These are phyloP conservation scores for Podaxis sp. DNA, from an alignment of 768 basidiomycete species.

Conservation along the genomic window DNA sequence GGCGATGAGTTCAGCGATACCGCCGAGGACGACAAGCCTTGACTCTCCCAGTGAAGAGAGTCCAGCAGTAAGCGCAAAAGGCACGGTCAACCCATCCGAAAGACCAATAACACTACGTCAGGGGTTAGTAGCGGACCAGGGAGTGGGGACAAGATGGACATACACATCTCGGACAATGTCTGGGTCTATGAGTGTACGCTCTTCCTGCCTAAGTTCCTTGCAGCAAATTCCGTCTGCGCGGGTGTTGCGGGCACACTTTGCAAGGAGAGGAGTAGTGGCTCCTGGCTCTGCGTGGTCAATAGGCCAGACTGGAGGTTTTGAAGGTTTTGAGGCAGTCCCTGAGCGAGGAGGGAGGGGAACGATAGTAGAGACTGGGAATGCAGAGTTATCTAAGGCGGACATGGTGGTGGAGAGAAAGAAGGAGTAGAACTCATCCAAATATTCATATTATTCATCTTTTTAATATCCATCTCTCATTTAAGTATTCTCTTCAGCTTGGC, in stretches of 20 bases:
- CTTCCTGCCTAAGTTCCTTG: slow-evolving; percentile 83
- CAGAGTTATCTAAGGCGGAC: slow-evolving; percentile 24
- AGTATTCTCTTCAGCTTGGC: background rate
- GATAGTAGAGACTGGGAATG: slow-evolving; percentile 25
- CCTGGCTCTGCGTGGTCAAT: slow-evolving; percentile 44
- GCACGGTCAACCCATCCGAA: slow-evolving; percentile 87
- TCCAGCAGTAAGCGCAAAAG: slow-evolving; percentile 89
- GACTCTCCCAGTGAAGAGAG: slow-evolving; percentile 88
- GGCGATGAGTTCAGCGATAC: slow-evolving; percentile 93
- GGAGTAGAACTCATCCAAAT: background rate
- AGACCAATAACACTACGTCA: slow-evolving; percentile 77
- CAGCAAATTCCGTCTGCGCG: slow-evolving; percentile 76
- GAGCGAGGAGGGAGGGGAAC: slow-evolving; percentile 35
- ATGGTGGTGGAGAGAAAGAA: slow-evolving; percentile 10
- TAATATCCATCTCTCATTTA: background rate
- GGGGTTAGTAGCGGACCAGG: background rate
- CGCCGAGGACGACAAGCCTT: slow-evolving; percentile 89
- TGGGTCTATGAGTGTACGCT: slow-evolving; percentile 81
- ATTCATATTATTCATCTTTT: background rate
- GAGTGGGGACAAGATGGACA: slow-evolving; percentile 28
- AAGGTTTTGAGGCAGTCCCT: slow-evolving; percentile 21
- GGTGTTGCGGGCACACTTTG: slow-evolving; percentile 57
- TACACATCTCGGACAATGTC: slow-evolving; percentile 88
- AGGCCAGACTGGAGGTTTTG: slow-evolving; percentile 66
- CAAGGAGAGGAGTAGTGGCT: slow-evolving; percentile 43